Evolutionary conservation across 108 stramenopile species (phyloP), one percentile per base, ranked within the genome.

Genomic region (Stephanodiscus minutulus): DNA sequence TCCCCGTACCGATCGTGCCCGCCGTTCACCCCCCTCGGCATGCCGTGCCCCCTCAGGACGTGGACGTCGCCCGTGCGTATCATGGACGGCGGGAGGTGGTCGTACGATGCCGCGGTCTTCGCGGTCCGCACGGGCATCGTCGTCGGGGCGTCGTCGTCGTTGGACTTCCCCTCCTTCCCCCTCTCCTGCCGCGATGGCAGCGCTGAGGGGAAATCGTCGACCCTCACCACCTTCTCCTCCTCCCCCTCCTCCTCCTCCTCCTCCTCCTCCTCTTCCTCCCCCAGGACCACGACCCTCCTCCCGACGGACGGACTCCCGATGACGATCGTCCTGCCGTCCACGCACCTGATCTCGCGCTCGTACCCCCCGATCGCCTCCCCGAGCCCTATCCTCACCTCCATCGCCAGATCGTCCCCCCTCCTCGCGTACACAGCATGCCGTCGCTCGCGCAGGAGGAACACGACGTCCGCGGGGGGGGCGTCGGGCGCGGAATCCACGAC

Each of bases 21-120:
- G 31, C 31, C 31, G 31, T 4, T 5, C 31, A 2, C 31, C 63
- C 21, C 61, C 43, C 81, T 89, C 13, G 93, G 93, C 91, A 94
- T 91, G 17, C 93, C 93, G 56, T 85, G 48, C 64, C 93, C 93
- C 53, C 80, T 81, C n/a, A 94, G 64, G 13, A 91, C 91, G 58
- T 91, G 89, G 15, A 91, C 90, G 77, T 94, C 91, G 27, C 91
- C 91, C 12, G 82, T 79, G 69, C 81, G 82, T 29, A 92, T 57
- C n/a, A 71, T 52, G 25, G 60, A 52, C 4, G 77, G 61, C 22
- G 77, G 68, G 13, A 76, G 61, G n/a, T 70, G 41, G 53, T 67
- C 55, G 0, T 33, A 67, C 7, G 27, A 7, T 20, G 41, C 55
- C 13, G 53, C 49, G 37, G 66, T 54, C 35, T 67, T 67, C 11